Evolutionary conservation across 495 filamentous ascomycete species (phyloP), one percentile per base, ranked within the genome.

Genomic region (Hypomontagnella monticulosa): DNA sequence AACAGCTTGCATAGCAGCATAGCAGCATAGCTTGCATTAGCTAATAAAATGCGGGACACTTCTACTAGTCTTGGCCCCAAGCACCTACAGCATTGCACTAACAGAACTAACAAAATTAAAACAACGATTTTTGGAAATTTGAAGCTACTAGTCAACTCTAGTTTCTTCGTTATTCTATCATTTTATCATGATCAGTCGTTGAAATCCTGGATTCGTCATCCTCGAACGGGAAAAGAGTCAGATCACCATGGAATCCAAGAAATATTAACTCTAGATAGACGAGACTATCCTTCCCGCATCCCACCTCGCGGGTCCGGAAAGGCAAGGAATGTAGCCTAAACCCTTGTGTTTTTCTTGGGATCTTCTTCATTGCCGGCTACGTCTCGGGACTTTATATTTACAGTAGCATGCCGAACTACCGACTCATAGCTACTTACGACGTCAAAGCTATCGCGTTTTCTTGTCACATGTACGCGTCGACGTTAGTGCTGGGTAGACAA

Each of bases 41-140:
- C 48, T 65, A 65, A 49, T 57, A 52, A 52, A 57, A 34, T 44
- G 61, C 57, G 61, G 61, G 47, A 52, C 54, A 37, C 33, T 32
- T 48, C 23, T 42, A 3, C 14, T 19, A 3, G 32, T 15, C 7
- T 32, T 57, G 40, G 63, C 18, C 23, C 23, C 46, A 44, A 53
- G 44, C 27, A 30, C 23, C 30, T 40, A 34, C 19, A 16, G 12
- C 19, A 52, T 18, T 51, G 32, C 11, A 23, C 19, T 51, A 51
- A 2, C 16, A 27, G 46, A 49, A 33, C 30, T 34, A 40, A 38
- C n/a, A 52, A 37, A 16, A 40, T 52, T 27, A 12, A 27, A 27
- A 33, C 23, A 42, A 37, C 34, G 11, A 49, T 15, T 48, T 48
- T 58, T 41, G 10, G 19, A 64, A 44, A 42, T 34, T 23, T 54